Evolutionary conservation across 768 basidiomycete genomes (phyloP).

Genomic region (Antrodiella citrinella): DNA sequence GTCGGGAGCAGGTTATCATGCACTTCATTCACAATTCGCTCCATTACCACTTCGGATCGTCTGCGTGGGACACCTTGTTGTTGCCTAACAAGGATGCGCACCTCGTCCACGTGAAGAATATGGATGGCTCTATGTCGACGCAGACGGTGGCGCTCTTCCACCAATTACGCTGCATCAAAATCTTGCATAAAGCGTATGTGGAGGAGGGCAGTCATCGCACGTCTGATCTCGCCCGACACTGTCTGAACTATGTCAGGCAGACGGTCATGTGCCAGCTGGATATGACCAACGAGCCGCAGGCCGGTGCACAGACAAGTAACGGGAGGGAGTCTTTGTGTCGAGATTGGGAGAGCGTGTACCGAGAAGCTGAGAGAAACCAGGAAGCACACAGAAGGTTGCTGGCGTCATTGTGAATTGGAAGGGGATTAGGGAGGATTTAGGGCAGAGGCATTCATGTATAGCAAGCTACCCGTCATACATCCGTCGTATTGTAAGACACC

Average conservation of each 20-base stretch:
- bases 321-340: conserved; percentile 19
- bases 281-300: conserved; percentile 21
- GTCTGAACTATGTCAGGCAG: conserved; percentile 30
- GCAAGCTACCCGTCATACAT: no score
- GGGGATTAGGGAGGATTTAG: background rate
- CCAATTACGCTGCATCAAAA: conserved; percentile 31
- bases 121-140: background rate
- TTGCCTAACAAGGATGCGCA: conserved; percentile 10
- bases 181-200: conserved; percentile 22
- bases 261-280: conserved; percentile 23
- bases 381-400: conserved; percentile 6
- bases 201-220: conserved; percentile 1
- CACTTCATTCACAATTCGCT: background rate
- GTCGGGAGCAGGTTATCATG: background rate
- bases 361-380: conserved; percentile 18
- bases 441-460: no score
- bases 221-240: conserved; percentile 16
- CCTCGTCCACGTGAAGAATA: background rate
- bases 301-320: conserved; percentile 6
- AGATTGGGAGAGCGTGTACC: conserved; percentile 22
- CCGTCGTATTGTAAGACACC: background rate
- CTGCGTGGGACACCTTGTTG: conserved; percentile 22
- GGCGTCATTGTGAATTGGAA: background rate
- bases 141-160: conserved; percentile 32
- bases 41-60: conserved; percentile 6